Conservation (phyloP, 164 flowering plant species). For the Hamamelis virginiana region DNA sequence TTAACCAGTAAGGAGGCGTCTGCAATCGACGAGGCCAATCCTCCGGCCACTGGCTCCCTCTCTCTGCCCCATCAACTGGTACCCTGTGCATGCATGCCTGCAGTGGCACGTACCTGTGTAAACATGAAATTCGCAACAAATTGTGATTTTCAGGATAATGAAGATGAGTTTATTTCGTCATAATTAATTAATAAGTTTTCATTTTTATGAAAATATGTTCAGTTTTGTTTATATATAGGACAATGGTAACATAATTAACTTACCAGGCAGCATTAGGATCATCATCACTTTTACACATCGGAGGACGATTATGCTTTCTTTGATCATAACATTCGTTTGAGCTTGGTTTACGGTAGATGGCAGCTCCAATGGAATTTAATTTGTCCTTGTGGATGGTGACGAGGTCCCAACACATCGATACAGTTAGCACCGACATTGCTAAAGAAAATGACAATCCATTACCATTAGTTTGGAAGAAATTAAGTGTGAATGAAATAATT, state of each 20-base stretch:
- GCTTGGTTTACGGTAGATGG: conserved; percentile 68
- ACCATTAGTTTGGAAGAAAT: too few species aligned
- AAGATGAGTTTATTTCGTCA: too few species aligned
- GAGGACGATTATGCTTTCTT: conserved; percentile 56
- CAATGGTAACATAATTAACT: background rate
- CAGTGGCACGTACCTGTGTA: conserved; percentile 83
- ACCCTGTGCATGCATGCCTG: conserved; percentile 81
- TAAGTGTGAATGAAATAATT: too few species aligned
- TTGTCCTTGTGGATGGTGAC: conserved; percentile 63
- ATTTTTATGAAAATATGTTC: too few species aligned
- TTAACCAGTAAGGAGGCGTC: conserved; percentile 75
- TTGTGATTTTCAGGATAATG: background rate
- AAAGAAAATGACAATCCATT: background rate
- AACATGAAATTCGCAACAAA: background rate
- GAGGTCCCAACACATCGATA: conserved; percentile 82
- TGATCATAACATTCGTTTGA: conserved; percentile 68
- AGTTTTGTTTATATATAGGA: too few species aligned
- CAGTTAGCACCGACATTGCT: conserved; percentile 73
- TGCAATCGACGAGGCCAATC: conserved; percentile 70
- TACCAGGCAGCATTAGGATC: conserved; percentile 91
- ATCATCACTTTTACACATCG: conserved; percentile 71
- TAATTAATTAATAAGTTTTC: too few species aligned
- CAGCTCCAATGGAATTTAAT: conserved; percentile 60
- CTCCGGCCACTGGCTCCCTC: conserved; percentile 80
- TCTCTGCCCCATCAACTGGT: conserved; percentile 41